These are phyloP conservation scores for Euclidium syriacum DNA, from an alignment of 345 rosid species.

Conservation along the genomic window DNA sequence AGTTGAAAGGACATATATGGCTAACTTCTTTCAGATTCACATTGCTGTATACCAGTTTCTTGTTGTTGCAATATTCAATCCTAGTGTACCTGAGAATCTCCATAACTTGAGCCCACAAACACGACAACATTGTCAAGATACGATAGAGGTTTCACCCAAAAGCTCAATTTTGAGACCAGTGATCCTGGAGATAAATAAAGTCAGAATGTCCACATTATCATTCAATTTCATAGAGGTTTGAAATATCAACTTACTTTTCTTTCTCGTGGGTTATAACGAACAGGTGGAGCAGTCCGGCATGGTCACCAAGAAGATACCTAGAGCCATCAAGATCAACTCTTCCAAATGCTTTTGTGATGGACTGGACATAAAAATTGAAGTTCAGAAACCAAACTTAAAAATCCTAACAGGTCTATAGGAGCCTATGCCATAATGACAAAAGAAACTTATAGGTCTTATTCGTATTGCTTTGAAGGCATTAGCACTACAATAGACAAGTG, in stretches of 20 bases:
- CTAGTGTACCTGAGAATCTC: conserved; percentile 82
- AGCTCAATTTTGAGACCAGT: conserved; percentile 94
- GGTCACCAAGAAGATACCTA: conserved; percentile 96
- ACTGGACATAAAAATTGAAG: conserved; percentile 38
- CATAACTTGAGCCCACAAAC: conserved; percentile 94
- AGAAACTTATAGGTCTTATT: conserved; percentile 69
- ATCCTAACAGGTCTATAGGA: background rate
- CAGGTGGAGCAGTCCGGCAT: conserved; percentile 82
- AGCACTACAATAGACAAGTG: conserved; percentile 91
- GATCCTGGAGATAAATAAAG: conserved; percentile 49
- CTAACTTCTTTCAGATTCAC: conserved; percentile 97
- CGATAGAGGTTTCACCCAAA: conserved; percentile 93
- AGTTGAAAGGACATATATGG: conserved; percentile 97
- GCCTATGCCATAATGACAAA: background rate
- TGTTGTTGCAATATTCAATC: conserved; percentile 60
- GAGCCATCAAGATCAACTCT: conserved; percentile 99
- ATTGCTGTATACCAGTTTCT: conserved; percentile 90
- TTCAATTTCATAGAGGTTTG: background rate
- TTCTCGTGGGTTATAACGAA: conserved; percentile 97
- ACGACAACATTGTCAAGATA: conserved; percentile 95
- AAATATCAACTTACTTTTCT: conserved; percentile 64
- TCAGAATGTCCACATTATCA: background rate
- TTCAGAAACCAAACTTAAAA: conserved; percentile 12
- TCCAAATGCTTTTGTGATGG: conserved; percentile 93
- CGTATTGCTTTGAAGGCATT: conserved; percentile 91